Evolutionary conservation across 2,329 filamentous ascomycete genomes (phyloP), one percentile per base, ranked within the genome.

Genomic region (Penicillium sp.): DNA sequence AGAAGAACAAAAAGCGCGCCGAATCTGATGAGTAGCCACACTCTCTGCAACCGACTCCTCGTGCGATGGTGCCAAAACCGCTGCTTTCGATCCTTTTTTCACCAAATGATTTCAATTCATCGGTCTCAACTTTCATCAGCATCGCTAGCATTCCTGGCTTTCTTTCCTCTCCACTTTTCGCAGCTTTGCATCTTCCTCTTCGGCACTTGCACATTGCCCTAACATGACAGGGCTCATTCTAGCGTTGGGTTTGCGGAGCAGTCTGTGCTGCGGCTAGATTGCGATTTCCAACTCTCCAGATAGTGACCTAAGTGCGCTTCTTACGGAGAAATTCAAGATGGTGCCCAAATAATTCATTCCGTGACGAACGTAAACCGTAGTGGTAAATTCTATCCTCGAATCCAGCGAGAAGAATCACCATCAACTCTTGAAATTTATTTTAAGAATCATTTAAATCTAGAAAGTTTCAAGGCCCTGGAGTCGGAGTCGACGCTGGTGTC

Each of bases 401-500:
- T 35, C 42, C 38, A 42, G 42, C 42, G 39, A 45, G 35, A 39
- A 22, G 15, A 30, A 12, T 15, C n/a, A 27, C 16, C n/a, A 6
- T n/a, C 25, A 20, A 30, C 14, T 13, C 12, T 26, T 12, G 3
- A 26, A 3, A 28, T 29, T 18, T 7, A 25, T n/a, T 25, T 11
- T 11, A 6, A n/a, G 6, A 13, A 4, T 27, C 18, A 11, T 5
- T n/a, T n/a, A n/a, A 30, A 20, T 8, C 14, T 22, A 26, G 13
- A 20, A 32, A 17, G 31, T 10, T 30, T 60, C 52, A 62, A 40
- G 56, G 56, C 8, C 55, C 60, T 1, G 60, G 57, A 3, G 66
- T 60, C 22, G 70, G 70, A 25, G 69, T 72, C 1, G 80, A 79
- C 1, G 79, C 83, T 1, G 75, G 79, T 1, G 75, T 72, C 0